Evolutionary conservation across 75 land plant genomes (phyloP).

Genomic region (Cryptomeria japonica): DNA sequence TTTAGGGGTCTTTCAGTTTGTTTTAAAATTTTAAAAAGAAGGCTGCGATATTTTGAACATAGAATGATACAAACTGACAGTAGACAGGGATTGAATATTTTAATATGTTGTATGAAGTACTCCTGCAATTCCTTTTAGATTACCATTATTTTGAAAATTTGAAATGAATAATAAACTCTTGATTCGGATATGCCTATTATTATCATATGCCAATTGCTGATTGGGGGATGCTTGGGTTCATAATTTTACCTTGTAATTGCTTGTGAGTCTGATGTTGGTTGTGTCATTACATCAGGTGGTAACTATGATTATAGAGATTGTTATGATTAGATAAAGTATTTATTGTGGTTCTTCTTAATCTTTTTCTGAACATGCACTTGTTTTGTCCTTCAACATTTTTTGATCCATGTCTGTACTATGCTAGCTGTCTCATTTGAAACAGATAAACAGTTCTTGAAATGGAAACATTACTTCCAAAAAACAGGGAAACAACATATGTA

Average conservation of each 20-base stretch:
- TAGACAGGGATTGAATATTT: too few relatives aligned
- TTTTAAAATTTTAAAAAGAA: too few relatives aligned
- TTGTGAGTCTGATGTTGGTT: background rate
- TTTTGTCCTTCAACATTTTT: background rate
- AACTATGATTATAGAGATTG: background rate
- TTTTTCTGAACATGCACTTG: background rate
- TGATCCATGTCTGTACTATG: background rate
- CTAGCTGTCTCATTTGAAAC: too few relatives aligned
- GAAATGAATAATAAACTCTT: too few relatives aligned
- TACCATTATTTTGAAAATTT: too few relatives aligned
- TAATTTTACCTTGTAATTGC: background rate
- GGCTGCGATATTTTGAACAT: too few relatives aligned
- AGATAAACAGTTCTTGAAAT: too few relatives aligned
- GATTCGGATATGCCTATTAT: background rate
- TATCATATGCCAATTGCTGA: background rate
- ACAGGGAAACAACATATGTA: background rate
- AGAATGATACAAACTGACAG: too few relatives aligned
- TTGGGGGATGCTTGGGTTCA: background rate
- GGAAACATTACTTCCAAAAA: too few relatives aligned
- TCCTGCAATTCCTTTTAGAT: too few relatives aligned
- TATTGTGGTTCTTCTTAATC: background rate
- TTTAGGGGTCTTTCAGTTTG: too few relatives aligned
- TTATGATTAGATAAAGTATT: background rate
- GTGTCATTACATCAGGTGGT: background rate
- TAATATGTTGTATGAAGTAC: too few relatives aligned